A percentile compares a stretch with the other conserved stretches of the same genome.
Conservation (phyloP, 2,329 filamentous ascomycete genomes). For the Verticillium nubilum region DNA sequence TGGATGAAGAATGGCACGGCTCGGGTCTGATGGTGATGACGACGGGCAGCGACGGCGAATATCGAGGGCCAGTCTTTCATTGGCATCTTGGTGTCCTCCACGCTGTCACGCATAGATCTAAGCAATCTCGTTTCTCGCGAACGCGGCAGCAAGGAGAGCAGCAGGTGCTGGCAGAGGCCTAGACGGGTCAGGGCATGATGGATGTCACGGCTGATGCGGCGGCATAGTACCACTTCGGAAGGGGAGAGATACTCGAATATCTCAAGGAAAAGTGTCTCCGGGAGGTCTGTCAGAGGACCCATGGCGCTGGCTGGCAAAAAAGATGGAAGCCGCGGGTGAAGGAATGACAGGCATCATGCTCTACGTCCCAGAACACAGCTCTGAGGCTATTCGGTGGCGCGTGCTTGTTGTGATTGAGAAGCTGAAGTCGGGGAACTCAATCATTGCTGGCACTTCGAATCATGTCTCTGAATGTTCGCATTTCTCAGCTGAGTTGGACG, state of each 20-base stretch:
- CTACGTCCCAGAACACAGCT: no score
- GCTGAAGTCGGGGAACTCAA: no score
- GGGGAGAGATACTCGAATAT: conserved; percentile 43
- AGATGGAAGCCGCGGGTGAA: not conserved
- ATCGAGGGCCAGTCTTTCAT: conserved; percentile 29
- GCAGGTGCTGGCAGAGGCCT: conserved; percentile 37
- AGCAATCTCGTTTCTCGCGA: conserved; percentile 45
- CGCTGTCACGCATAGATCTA: conserved; percentile 9
- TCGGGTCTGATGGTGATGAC: conserved; percentile 47
- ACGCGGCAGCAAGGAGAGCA: conserved; percentile 46
- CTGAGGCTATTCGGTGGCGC: no score
- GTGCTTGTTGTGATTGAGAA: no score
- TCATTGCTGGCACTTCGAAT: no score
- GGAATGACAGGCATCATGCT: not conserved
- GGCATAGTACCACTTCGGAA: conserved; percentile 43
- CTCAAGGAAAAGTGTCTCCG: conserved; percentile 54
- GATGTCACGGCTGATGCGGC: conserved; percentile 45
- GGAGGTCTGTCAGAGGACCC: conserved; percentile 37
- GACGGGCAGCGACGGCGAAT: conserved; percentile 44
- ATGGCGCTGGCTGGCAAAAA: conserved; percentile 9
- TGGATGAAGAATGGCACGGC: conserved; percentile 33
- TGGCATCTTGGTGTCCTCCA: not conserved
- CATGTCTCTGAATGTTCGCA: no score
- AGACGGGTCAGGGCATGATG: conserved; percentile 42
- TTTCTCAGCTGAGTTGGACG: no score